Percentiles rank a stretch among this genome's conserved stretches.
Evolutionary conservation across 345 rosid genomes (phyloP).

Genomic region (Brassica juncea): DNA sequence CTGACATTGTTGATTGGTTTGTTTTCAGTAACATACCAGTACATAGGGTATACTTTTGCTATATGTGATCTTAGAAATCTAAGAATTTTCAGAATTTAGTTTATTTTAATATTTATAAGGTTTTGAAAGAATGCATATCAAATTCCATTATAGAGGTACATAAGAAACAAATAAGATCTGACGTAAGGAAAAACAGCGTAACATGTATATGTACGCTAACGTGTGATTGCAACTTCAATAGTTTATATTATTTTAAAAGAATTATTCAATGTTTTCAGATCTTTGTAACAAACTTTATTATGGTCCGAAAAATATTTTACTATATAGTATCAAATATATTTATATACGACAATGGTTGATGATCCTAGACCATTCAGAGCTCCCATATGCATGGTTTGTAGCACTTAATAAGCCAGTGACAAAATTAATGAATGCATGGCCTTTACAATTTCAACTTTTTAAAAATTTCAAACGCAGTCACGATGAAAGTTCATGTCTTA

Average conservation of each 20-base stretch:
- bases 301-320: not conserved
- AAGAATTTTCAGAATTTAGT: not conserved
- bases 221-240: conserved; percentile 18
- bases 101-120: not conserved
- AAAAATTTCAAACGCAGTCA: not conserved
- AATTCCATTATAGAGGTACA: not conserved
- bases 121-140: not conserved
- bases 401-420: conserved; percentile 10
- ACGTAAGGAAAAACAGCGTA: conserved; percentile 5
- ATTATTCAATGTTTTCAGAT: not conserved
- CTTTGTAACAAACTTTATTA: not conserved
- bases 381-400: conserved; percentile 19
- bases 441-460: not conserved
- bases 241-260: not conserved
- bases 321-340: not conserved
- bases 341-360: not conserved
- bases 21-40: not conserved
- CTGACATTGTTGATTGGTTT: not conserved
- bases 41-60: not conserved
- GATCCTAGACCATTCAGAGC: not conserved
- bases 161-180: not conserved
- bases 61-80: not conserved
- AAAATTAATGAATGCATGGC: conserved; percentile 17
- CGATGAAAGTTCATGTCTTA: not conserved
- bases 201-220: conserved; percentile 11